Percentiles rank a stretch among this genome's conserved stretches.
Evolutionary conservation across 1,284 basidiomycete species (phyloP).

Genomic region (Sporisorium exsertum): DNA sequence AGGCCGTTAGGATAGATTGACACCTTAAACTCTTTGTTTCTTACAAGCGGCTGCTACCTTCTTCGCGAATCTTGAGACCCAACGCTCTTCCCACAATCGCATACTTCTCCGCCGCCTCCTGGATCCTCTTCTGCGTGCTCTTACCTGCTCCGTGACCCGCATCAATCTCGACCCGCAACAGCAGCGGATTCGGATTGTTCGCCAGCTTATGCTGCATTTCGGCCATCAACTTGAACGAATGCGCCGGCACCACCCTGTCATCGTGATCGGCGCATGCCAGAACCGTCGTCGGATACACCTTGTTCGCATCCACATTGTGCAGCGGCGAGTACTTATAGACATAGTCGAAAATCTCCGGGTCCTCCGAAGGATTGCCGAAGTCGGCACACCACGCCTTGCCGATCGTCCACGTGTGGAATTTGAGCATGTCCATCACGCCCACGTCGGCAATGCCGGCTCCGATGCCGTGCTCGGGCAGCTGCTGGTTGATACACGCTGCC

Average conservation of each 20-base stretch:
- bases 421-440: slow-evolving; percentile 79
- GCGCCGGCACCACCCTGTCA: slow-evolving; percentile 65
- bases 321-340: slow-evolving; percentile 63
- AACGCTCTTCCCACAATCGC: slow-evolving; percentile 59
- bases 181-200: slow-evolving; percentile 63
- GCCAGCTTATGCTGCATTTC: slow-evolving; percentile 66
- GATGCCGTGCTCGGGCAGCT: slow-evolving; percentile 82
- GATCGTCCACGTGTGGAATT: slow-evolving; percentile 69
- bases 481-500: slow-evolving; percentile 82
- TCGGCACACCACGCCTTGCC: slow-evolving; percentile 83
- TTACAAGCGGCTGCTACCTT: slow-evolving; percentile 19
- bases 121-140: slow-evolving; percentile 63
- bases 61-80: slow-evolving; percentile 53
- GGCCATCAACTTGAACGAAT: slow-evolving; percentile 66
- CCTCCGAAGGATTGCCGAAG: slow-evolving; percentile 79
- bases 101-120: slow-evolving; percentile 62
- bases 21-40: neutral
- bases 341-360: slow-evolving; percentile 63
- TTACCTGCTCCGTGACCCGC: slow-evolving; percentile 68
- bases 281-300: slow-evolving; percentile 63
- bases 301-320: slow-evolving; percentile 61
- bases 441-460: slow-evolving; percentile 70
- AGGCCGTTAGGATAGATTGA: too few species aligned
- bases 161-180: slow-evolving; percentile 64
- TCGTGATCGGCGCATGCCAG: slow-evolving; percentile 67